Percentiles rank a stretch among this genome's conserved stretches.
phyloP scores from a whole-genome alignment of 768 basidiomycete genomes.

The Russula compacta region DNA sequence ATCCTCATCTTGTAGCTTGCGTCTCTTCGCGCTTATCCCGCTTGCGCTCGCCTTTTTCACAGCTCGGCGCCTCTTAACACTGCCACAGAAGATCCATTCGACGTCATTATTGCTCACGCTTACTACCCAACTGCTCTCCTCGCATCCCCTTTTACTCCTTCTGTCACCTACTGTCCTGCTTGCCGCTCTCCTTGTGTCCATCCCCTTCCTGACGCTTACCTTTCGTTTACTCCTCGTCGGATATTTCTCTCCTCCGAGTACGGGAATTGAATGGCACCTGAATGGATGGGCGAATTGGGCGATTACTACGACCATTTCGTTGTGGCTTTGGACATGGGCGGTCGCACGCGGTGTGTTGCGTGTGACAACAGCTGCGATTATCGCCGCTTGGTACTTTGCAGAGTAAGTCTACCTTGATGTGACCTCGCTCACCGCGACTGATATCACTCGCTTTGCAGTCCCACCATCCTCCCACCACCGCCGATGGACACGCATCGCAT shows the following conservation, averaged over 20 bases:
- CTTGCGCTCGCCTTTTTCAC: conserved; percentile 61
- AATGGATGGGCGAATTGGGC: conserved; percentile 69
- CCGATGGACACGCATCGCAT: conserved; percentile 61
- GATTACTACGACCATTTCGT: conserved; percentile 39
- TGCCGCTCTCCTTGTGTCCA: conserved; percentile 51
- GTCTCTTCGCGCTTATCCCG: conserved; percentile 71
- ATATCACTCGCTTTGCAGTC: conserved; percentile 17
- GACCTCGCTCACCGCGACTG: conserved; percentile 8
- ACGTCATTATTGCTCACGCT: conserved; percentile 50
- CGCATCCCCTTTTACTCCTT: conserved; percentile 65
- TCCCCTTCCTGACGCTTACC: conserved; percentile 72
- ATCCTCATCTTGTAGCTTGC: conserved; percentile 38
- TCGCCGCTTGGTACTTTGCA: conserved; percentile 89
- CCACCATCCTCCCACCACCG: conserved; percentile 29
- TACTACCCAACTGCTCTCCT: conserved; percentile 58
- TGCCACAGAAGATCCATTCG: conserved; percentile 63
- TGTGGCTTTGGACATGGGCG: conserved; percentile 71
- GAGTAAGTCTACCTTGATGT: conserved; percentile 33
- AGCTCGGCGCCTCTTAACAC: conserved; percentile 57
- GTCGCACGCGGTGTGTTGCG: conserved; percentile 73
- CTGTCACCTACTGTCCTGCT: conserved; percentile 70
- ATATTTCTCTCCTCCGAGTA: conserved; percentile 35
- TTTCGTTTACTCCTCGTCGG: conserved; percentile 73
- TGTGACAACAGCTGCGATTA: conserved; percentile 68
- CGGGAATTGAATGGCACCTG: conserved; percentile 43